These are phyloP conservation scores for Volvox reticuliferus DNA, from an alignment of 139 green algal genomes.

Conservation along the genomic window DNA sequence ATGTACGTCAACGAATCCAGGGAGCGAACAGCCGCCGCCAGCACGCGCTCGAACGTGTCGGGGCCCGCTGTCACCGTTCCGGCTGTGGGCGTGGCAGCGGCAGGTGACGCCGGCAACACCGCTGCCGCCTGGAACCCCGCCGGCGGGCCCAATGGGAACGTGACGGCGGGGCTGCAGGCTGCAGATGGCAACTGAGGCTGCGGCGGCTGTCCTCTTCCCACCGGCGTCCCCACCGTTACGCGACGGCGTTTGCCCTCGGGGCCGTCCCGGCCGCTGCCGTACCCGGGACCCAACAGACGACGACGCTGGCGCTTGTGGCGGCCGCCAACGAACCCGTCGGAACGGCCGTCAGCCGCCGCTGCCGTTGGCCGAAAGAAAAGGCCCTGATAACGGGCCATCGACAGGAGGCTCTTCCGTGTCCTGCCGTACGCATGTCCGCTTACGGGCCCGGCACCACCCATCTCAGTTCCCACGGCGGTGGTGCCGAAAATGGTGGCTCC, in stretches of 20 bases:
- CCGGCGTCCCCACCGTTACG: background rate
- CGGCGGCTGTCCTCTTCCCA: background rate
- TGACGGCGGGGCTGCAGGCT: background rate
- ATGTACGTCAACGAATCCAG: slow-evolving; percentile 24
- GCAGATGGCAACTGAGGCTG: background rate
- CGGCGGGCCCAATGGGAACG: background rate
- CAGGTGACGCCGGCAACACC: background rate
- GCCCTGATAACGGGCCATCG: background rate
- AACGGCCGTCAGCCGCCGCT: background rate
- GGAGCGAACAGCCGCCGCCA: slow-evolving; percentile 20
- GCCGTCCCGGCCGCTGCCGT: background rate
- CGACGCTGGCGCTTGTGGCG: slow-evolving; percentile 4
- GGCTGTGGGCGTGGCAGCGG: background rate
- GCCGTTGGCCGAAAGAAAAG: background rate
- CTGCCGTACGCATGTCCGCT: slow-evolving; percentile 11
- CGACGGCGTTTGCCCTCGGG: slow-evolving; percentile 1
- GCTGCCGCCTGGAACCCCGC: background rate
- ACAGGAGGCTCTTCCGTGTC: slow-evolving; percentile 27
- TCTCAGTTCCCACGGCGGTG: background rate
- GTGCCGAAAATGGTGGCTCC: background rate
- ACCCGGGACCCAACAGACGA: background rate
- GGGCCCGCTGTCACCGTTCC: background rate
- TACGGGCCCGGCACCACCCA: background rate
- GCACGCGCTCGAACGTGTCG: background rate
- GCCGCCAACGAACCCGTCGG: background rate